Evolutionary conservation across 2,329 filamentous ascomycete genomes (phyloP).

Genomic region (Juglanconis oblonga): DNA sequence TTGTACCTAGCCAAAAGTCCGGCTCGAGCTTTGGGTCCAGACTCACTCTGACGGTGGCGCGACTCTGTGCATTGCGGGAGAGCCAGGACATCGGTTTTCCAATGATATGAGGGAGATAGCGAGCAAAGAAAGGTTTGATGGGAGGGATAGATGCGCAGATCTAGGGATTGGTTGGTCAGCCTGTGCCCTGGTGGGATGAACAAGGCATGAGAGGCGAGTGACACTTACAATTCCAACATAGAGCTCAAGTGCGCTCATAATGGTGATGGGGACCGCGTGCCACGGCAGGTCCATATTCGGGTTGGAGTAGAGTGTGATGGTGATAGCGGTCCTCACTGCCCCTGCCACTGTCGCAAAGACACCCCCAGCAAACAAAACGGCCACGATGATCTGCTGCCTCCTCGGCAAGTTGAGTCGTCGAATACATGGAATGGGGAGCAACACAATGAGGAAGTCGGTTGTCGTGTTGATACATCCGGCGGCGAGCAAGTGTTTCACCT

Average conservation of each 20-base stretch:
- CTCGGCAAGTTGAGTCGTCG: constrained; percentile 42
- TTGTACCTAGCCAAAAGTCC: constrained; percentile 8
- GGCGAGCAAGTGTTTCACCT: constrained; percentile 49
- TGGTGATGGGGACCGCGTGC: constrained; percentile 33
- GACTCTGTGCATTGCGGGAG: constrained; percentile 1
- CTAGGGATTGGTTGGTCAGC: constrained; percentile 21
- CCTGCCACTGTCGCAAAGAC: constrained; percentile 42
- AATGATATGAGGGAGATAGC: constrained; percentile 31
- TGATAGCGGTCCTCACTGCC: constrained; percentile 32
- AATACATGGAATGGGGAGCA: constrained; percentile 48
- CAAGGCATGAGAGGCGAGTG: neutral
- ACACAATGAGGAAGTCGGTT: constrained; percentile 55
- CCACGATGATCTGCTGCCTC: constrained; percentile 44
- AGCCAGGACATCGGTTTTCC: constrained; percentile 12
- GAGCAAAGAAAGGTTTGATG: constrained; percentile 42
- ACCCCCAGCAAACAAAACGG: constrained; percentile 47
- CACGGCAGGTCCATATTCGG: constrained; percentile 33
- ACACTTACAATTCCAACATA: constrained; percentile 40
- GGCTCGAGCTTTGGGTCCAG: constrained; percentile 6
- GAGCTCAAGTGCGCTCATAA: constrained; percentile 37
- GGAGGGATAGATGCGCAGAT: constrained; percentile 44
- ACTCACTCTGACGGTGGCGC: neutral
- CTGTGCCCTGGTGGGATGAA: neutral
- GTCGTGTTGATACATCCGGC: constrained; percentile 58
- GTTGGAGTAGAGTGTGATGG: constrained; percentile 27